phyloP scores from a whole-genome alignment of 352 stramenopile species.

The Stramenopiles sp. region DNA sequence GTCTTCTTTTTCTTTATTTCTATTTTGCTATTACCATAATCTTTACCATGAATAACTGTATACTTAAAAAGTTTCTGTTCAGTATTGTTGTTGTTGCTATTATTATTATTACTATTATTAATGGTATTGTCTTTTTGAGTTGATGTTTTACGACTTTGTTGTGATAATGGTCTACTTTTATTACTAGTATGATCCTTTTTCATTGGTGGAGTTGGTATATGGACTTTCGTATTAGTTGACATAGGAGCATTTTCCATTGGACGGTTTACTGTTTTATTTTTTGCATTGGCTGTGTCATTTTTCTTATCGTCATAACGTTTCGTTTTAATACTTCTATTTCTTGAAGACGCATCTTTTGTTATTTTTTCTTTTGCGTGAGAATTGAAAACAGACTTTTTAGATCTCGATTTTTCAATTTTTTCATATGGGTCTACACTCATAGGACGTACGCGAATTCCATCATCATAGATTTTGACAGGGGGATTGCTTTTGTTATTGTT shows the following conservation, averaged over 20 bases:
- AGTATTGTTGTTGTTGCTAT: too few species aligned
- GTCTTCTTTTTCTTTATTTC: not conserved
- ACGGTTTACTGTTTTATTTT: not conserved
- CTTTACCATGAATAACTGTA: not conserved
- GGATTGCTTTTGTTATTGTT: not conserved
- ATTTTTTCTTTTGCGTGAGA: not conserved
- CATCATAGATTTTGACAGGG: not conserved
- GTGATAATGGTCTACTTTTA: too few species aligned
- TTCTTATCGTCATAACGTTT: too few species aligned
- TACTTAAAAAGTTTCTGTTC: not conserved
- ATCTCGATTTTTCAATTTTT: not conserved
- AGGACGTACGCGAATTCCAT: not conserved
- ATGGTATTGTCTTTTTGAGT: too few species aligned
- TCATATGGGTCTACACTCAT: not conserved
- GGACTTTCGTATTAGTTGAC: not conserved
- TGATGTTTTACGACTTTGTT: too few species aligned
- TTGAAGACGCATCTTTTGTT: not conserved
- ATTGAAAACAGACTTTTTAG: not conserved
- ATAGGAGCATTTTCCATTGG: not conserved
- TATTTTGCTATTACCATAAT: not conserved
- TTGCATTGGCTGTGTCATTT: not conserved
- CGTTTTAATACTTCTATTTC: not conserved
- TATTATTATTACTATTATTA: too few species aligned
- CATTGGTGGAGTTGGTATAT: not conserved
- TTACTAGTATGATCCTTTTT: not conserved